Base-by-base conservation (phyloP, 345 rosid species). In the Heritiera fomes region DNA sequence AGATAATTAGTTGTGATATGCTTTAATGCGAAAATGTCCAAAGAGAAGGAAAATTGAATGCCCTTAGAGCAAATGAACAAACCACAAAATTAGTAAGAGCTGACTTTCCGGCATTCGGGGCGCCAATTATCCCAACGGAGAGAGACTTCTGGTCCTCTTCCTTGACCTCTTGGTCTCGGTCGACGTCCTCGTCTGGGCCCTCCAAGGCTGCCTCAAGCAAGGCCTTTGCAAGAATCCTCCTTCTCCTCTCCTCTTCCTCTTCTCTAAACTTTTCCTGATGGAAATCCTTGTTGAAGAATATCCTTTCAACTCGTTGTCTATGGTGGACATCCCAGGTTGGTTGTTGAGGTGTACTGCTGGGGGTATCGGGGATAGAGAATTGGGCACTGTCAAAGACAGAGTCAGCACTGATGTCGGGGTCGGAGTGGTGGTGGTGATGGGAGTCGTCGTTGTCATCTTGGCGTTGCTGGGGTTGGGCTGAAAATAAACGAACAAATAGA, bases 131-230 rank as follows among this genome's bases (percentile, higher is more conserved):
- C 12, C 99, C 99, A 10, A 96, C 98, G 12, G 93, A 84, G 59
- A 96, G 84, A 1, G 99, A 96, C 85, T 88, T 94, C 90, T 96
- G 98, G 75, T 96, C 93, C 82, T 96, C 99, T 87, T 96, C 99
- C 77, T 82, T 87, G 66, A 94, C 86, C 67, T 83, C 90, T 41
- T 84, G 91, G 7, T 88, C 91, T 13, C 85, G 90, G 8, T 85
- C 93, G 62, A 15, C 62, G 12, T 90, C 90, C 17, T 86, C 86
- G 55, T 89, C 98, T 0, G 94, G 85, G 53, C 80, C 79, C 40
- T 82, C 89, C 49, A 96, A 77, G 4, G 99, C 98, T 20, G 97
- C 97, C 82, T 87, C 87, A 45, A 96, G 92, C 73, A 94, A 84
- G 43, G 94, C 88, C 87, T 81, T 91, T 0, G 98, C 97, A 3